Base-by-base conservation (phyloP, 2,329 filamentous ascomycete species). In the Pseudogymnoascus sp. region DNA sequence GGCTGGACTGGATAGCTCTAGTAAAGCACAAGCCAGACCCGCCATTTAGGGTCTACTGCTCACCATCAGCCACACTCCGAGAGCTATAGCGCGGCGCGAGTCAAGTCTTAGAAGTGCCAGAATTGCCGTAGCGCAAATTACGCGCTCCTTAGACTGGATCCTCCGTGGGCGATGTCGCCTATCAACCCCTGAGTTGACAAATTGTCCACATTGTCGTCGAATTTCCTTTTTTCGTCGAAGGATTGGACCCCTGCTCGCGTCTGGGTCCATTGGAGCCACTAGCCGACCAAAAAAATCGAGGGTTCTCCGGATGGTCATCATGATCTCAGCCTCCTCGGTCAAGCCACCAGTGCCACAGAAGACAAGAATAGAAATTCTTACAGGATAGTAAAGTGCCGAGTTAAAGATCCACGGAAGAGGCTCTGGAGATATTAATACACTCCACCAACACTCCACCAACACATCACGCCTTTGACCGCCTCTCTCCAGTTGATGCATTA, bases 31-130 rank as follows among this genome's bases (percentile, higher is more conserved):
- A 33, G 48, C 48, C 48, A 17, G 48, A 33, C 48, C 48, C 48
- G 29, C 48, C 48, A 55, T 33, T 55, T 33, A 55, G 48, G 48
- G 48, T 55, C 48, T 55, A 55, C 48, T 55, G 48, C 48, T 55
- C 48, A 55, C 48, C 48, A 33, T 55, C 48, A 55, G 48, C 48
- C 48, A 55, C 48, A 55, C 29, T 55, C n/a, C 44, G 13, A 55
- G 48, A 2, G 21, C 21, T 21, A 27, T 55, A 55, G 29, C 48
- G 48, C 8, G 29, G 48, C 48, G 48, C 48, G 48, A 55, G 27
- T 33, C 44, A 55, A 55, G n/a, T 13, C 29, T 21, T 17, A 21
- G 2, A 9, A 33, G 12, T 9, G 29, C 48, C 48, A 55, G 48
- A 55, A 55, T 55, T 55, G 29, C 27, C 29, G 48, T 17, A 33